phyloP scores from a whole-genome alignment of 306 rosid species.

The Neltuma alba region DNA sequence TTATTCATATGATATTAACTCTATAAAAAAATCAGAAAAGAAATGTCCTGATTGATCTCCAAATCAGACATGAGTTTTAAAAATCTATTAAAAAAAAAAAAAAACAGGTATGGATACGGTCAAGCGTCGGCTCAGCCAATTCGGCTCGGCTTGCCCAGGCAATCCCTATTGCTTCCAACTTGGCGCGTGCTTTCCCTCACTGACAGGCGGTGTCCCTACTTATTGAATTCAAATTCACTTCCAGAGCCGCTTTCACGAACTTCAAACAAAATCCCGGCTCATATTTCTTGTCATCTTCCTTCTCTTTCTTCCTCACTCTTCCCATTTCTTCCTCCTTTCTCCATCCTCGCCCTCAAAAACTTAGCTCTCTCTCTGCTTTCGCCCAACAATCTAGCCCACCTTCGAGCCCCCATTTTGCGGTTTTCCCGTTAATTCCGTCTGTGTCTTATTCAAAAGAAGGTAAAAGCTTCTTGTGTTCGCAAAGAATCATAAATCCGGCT shows the following conservation, averaged over 20 bases:
- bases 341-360: background rate
- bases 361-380: conserved; percentile 9
- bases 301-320: no score
- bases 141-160: conserved; percentile 21
- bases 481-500: background rate
- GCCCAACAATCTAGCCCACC: background rate
- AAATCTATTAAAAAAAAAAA: background rate
- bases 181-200: conserved; percentile 19
- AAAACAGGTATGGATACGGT: background rate
- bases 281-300: background rate
- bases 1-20: no score
- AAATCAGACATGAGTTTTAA: no score
- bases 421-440: background rate
- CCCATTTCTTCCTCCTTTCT: no score
- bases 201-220: background rate
- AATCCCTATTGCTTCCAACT: background rate
- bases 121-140: background rate
- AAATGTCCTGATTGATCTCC: no score
- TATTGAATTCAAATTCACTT: conserved; percentile 36
- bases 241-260: conserved; percentile 32
- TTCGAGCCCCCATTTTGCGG: background rate
- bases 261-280: conserved; percentile 48
- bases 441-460: no score
- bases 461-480: no score
- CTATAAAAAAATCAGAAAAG: no score